Percentiles rank a stretch among this genome's conserved stretches.
Conservation (phyloP, 352 stramenopile genomes). For the Globisporangium parvum region DNA sequence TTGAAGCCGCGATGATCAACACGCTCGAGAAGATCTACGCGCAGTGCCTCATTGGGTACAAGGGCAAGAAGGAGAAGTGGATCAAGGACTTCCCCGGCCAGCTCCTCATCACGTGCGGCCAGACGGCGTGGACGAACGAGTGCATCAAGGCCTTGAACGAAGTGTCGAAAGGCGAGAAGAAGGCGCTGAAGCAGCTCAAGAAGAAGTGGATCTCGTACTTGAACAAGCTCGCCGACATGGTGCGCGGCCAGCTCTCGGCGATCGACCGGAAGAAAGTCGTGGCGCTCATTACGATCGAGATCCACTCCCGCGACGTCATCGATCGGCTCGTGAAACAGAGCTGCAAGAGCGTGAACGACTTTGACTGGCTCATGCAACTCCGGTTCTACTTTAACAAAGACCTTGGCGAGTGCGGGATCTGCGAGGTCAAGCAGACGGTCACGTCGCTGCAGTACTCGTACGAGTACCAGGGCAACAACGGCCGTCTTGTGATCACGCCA, state of each 20-base stretch:
- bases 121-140: slow-evolving; percentile 91
- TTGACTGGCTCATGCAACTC: slow-evolving; percentile 88
- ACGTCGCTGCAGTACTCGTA: slow-evolving; percentile 84
- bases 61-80: slow-evolving; percentile 94
- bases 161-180: slow-evolving; percentile 88
- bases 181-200: slow-evolving; percentile 87
- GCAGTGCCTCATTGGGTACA: slow-evolving; percentile 82
- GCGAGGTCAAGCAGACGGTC: slow-evolving; percentile 84
- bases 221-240: slow-evolving; percentile 92
- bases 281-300: slow-evolving; percentile 96
- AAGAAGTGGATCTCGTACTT: slow-evolving; percentile 94
- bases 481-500: slow-evolving; percentile 90
- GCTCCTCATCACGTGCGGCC: slow-evolving; percentile 90
- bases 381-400: slow-evolving; percentile 88
- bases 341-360: slow-evolving; percentile 89
- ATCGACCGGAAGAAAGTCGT: slow-evolving; percentile 95
- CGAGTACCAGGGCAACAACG: slow-evolving; percentile 85
- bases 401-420: slow-evolving; percentile 70
- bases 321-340: slow-evolving; percentile 92
- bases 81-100: slow-evolving; percentile 92
- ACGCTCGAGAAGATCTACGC: slow-evolving; percentile 83
- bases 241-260: slow-evolving; percentile 81
- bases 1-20: slow-evolving; percentile 82
- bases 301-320: slow-evolving; percentile 95
- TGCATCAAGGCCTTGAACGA: slow-evolving; percentile 92